phyloP scores from a whole-genome alignment of 768 basidiomycete species.

The Crepidotus variabilis region DNA sequence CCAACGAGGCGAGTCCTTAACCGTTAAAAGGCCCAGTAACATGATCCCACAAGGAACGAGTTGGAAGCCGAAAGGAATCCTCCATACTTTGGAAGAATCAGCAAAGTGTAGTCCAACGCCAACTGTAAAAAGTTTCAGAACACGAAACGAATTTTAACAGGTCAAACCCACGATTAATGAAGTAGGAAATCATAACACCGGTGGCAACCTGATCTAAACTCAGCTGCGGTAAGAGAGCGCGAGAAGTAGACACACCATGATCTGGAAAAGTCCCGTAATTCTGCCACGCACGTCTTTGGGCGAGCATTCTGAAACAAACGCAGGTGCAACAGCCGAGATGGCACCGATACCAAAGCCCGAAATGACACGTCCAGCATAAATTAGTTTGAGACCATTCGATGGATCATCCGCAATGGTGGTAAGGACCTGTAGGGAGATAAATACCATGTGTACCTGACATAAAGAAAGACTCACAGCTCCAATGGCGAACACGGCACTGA shows the following conservation, averaged over 20 bases:
- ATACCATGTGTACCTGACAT: not conserved
- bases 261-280: constrained; percentile 83
- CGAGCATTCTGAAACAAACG: constrained; percentile 83
- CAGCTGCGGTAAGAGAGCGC: not conserved
- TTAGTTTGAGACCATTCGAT: constrained; percentile 54
- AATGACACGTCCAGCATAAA: constrained; percentile 79
- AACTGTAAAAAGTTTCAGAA: constrained; percentile 29
- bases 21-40: constrained; percentile 61
- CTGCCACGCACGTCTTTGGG: constrained; percentile 85
- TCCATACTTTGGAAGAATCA: constrained; percentile 52
- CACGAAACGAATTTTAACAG: constrained; percentile 2
- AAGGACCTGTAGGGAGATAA: constrained; percentile 44
- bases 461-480: constrained; percentile 54
- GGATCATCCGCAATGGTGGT: constrained; percentile 61
- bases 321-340: constrained; percentile 80
- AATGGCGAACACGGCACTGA: constrained; percentile 59
- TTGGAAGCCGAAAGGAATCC: constrained; percentile 72
- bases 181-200: constrained; percentile 85
- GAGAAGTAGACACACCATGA: constrained; percentile 48
- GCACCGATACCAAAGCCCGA: constrained; percentile 80
- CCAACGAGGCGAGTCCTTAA: constrained; percentile 79
- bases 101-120: constrained; percentile 55
- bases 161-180: constrained; percentile 63
- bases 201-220: constrained; percentile 45
- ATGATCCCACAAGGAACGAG: constrained; percentile 73